These are phyloP conservation scores for Penicillium parvum DNA, from an alignment of 495 filamentous ascomycete genomes.

Conservation along the genomic window DNA sequence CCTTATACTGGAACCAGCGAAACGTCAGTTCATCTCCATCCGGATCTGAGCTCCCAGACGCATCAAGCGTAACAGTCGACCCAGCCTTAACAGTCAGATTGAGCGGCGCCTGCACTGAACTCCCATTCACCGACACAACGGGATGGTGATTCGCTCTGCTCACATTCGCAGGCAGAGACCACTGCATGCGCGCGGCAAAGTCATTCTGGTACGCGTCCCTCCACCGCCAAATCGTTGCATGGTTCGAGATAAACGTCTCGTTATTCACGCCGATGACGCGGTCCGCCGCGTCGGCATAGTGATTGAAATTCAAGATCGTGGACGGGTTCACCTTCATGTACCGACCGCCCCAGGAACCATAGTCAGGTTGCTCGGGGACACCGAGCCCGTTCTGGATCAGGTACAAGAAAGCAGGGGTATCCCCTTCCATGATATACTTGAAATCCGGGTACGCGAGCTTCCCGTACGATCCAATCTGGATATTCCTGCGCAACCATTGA, in stretches of 20 bases:
- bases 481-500: constrained; percentile 44
- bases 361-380: constrained; percentile 38
- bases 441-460: constrained; percentile 35
- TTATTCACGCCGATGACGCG: constrained; percentile 35
- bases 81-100: constrained; percentile 30
- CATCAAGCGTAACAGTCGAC: constrained; percentile 35
- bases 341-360: constrained; percentile 46
- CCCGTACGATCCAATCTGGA: constrained; percentile 42
- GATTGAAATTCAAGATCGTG: constrained; percentile 13
- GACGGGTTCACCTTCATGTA: constrained; percentile 20
- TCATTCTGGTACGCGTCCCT: constrained; percentile 45
- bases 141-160: constrained; percentile 38
- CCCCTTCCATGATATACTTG: constrained; percentile 43
- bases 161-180: constrained; percentile 32
- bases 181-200: constrained; percentile 48
- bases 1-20: constrained; percentile 46
- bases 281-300: constrained; percentile 43
- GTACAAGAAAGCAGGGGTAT: constrained; percentile 45
- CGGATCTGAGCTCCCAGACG: constrained; percentile 39
- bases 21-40: constrained; percentile 37
- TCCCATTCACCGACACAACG: constrained; percentile 38
- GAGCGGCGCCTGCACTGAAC: constrained; percentile 25
- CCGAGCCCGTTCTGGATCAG: constrained; percentile 47
- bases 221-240: constrained; percentile 51
- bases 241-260: constrained; percentile 33